Percentiles rank a stretch among this genome's conserved stretches.
phyloP scores from a whole-genome alignment of 371 early-diverging fungal genomes.

The Sporodiniella umbellata region DNA sequence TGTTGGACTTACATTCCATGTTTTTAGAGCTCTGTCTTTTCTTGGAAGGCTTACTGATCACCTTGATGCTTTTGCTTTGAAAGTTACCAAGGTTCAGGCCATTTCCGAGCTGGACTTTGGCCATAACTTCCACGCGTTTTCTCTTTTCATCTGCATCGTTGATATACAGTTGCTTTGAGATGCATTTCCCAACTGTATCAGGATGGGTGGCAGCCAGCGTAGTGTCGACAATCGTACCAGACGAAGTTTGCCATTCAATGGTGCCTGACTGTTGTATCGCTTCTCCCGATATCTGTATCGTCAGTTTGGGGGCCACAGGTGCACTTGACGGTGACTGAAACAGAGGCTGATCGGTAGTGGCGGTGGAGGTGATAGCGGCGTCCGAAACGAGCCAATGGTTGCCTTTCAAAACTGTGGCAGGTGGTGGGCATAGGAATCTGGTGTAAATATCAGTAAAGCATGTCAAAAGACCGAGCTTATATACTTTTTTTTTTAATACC shows the following conservation, averaged over 20 bases:
- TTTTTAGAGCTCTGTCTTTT: constrained; percentile 84
- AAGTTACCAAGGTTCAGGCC: constrained; percentile 65
- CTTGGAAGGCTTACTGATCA: constrained; percentile 83
- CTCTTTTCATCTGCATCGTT: constrained; percentile 84
- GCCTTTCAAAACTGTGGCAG: constrained; percentile 73
- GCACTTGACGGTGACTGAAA: constrained; percentile 13
- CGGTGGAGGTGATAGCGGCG: constrained; percentile 15
- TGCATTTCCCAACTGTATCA: constrained; percentile 58
- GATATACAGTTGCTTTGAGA: constrained; percentile 81
- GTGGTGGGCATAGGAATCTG: constrained; percentile 77
- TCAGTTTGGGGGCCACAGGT: constrained; percentile 31
- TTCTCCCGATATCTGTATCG: constrained; percentile 48
- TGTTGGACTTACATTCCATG: constrained; percentile 59
- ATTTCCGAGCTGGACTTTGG: constrained; percentile 66
- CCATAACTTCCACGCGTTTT: constrained; percentile 72
- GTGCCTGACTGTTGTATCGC: constrained; percentile 35
- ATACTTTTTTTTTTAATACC: constrained; percentile 49
- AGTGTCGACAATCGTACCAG: constrained; percentile 31
- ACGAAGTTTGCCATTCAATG: constrained; percentile 40
- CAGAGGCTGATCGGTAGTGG: constrained; percentile 19
- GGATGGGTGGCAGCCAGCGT: no score
- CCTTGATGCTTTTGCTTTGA: constrained; percentile 75
- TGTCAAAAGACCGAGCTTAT: not conserved
- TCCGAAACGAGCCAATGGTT: constrained; percentile 56
- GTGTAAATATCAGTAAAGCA: constrained; percentile 3